Base-by-base conservation (phyloP, 306 rosid species). In the Chamaecrista fasciculata region DNA sequence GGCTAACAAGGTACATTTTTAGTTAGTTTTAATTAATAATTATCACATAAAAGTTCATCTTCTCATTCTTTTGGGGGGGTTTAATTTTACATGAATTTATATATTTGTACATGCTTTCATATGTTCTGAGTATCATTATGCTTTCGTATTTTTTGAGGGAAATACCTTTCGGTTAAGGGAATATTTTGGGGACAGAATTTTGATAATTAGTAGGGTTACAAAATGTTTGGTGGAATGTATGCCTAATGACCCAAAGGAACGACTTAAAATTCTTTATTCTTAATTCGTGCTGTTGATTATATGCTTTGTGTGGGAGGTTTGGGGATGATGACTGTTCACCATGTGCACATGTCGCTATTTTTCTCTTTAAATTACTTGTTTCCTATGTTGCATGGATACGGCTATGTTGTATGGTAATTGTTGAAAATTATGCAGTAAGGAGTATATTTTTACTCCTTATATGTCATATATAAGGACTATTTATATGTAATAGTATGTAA, bases 1-100 rank as follows among this genome's bases (percentile, higher is more conserved):
- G 87, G 89, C 97, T 58, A 69, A 74, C 75, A 95, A 91, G 99
- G 99, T 95, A 81, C 46, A 46, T 34, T 15, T 52, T n/a, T 56
- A 49, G 60, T 16, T 49, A 24, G 46, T 57, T 36, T 15, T 36
- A 24, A 39, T 42, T 59, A 50, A 62, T 61, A 24, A 3, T 31
- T 36, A 49, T 60, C 4, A 5, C 31, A 5, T 69, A 37, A 31
- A 24, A 21, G 20, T 73, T 61, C 29, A 63, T 56, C 44, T 44
- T 6, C 34, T 46, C 19, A 63, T 34, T 52, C 36, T 36, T 66
- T 58, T 51, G 73, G 47, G 42, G 42, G 51, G 15, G 4, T 68
- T 49, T 39, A 36, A 11, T 19, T 47, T 16, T 65, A 15, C 39
- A 51, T 47, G 25, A 55, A 36, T 53, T n/a, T 39, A 21, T 39